These are phyloP conservation scores for Calonectria multiphialidica DNA, from an alignment of 2,329 filamentous ascomycete genomes.

Conservation along the genomic window DNA sequence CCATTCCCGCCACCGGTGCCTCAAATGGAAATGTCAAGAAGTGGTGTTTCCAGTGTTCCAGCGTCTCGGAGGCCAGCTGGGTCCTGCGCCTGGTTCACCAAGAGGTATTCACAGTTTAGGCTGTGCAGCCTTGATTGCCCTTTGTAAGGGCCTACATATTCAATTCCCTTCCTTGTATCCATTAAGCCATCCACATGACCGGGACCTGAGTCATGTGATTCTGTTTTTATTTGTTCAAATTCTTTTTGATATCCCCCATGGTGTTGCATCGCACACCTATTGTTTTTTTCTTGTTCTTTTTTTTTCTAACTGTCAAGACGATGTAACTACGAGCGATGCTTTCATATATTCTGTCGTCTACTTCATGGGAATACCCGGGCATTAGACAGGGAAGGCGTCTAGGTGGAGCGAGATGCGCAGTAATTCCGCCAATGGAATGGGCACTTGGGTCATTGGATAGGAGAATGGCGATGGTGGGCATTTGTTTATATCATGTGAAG, in stretches of 20 bases:
- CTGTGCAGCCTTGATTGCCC: constrained; percentile 7
- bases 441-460: constrained; percentile 20
- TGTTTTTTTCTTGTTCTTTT: constrained; percentile 21
- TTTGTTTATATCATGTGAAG: not conserved
- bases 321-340: constrained; percentile 34
- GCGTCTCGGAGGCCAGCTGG: constrained; percentile 65
- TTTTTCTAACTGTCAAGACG: constrained; percentile 18
- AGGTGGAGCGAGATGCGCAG: constrained; percentile 16
- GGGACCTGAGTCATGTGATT: not conserved
- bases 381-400: constrained; percentile 44
- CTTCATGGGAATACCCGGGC: constrained; percentile 27
- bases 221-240: constrained; percentile 16
- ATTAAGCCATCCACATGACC: constrained; percentile 11
- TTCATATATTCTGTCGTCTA: constrained; percentile 29
- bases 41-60: constrained; percentile 73
- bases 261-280: constrained; percentile 26
- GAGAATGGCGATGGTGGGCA: constrained; percentile 10
- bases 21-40: constrained; percentile 69
- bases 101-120: constrained; percentile 60
- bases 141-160: not conserved
- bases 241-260: constrained; percentile 42
- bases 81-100: constrained; percentile 69
- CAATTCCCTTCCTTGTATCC: constrained; percentile 8
- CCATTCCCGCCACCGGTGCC: constrained; percentile 63
- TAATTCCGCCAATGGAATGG: not conserved